Percentiles rank a stretch among this genome's conserved stretches.
Conservation (phyloP, 75 land plant genomes). For the Adiantum capillusveneris region DNA sequence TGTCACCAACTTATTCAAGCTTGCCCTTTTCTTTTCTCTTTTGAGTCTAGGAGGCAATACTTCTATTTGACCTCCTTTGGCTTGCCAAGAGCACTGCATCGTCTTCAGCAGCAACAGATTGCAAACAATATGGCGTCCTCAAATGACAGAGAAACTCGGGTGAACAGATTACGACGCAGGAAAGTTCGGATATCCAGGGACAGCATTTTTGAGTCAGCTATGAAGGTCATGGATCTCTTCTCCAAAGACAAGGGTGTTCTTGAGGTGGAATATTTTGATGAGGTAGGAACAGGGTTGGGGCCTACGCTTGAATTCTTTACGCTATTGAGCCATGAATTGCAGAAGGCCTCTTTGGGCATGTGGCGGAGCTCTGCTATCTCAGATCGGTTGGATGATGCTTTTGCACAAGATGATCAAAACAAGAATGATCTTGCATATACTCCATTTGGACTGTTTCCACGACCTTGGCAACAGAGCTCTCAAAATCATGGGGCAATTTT, state of each 20-base stretch:
- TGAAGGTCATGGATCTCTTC: slow-evolving; percentile 17
- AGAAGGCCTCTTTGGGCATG: slow-evolving; percentile 14
- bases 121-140: background rate
- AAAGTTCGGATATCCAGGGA: slow-evolving; percentile 14
- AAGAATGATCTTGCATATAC: slow-evolving; percentile 8
- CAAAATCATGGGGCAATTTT: slow-evolving; percentile 13
- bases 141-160: slow-evolving; percentile 11
- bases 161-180: slow-evolving; percentile 14
- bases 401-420: slow-evolving; percentile 7
- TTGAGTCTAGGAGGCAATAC: slow-evolving; percentile 20
- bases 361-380: slow-evolving; percentile 9
- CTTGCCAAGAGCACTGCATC: slow-evolving; percentile 17
- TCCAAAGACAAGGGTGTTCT: slow-evolving; percentile 15
- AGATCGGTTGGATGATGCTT: background rate
- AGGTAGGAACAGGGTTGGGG: slow-evolving; percentile 18
- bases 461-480: slow-evolving; percentile 43
- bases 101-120: slow-evolving; percentile 17
- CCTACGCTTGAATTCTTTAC: slow-evolving; percentile 22
- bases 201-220: slow-evolving; percentile 17
- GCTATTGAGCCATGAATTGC: slow-evolving; percentile 19
- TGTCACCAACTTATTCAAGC: slow-evolving; percentile 19
- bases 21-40: slow-evolving; percentile 21
- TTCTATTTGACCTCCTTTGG: slow-evolving; percentile 17
- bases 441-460: slow-evolving; percentile 72
- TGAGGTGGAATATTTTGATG: slow-evolving; percentile 26